A percentile compares a stretch with the other conserved stretches of the same genome.
Evolutionary conservation across 2,329 filamentous ascomycete genomes (phyloP).

Genomic region (Penicillium janthinellum): DNA sequence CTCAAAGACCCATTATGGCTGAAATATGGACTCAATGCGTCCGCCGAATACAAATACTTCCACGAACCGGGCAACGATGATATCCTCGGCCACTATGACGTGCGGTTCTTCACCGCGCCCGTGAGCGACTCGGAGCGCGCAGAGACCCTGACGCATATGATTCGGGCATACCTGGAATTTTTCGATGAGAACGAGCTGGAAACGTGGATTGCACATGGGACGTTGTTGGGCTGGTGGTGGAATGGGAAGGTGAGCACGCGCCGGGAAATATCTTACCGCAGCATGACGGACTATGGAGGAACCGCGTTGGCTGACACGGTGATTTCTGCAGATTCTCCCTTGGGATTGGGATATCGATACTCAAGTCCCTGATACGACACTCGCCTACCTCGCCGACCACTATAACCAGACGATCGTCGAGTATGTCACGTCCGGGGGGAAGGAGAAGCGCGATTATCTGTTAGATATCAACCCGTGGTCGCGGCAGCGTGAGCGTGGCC

Average conservation of each 20-base stretch:
- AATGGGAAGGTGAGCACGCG: constrained; percentile 59
- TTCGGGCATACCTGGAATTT: constrained; percentile 71
- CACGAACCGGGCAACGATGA: constrained; percentile 63
- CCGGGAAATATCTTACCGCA: not conserved
- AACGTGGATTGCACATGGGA: constrained; percentile 86
- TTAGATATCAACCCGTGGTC: constrained; percentile 77
- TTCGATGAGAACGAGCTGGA: constrained; percentile 68
- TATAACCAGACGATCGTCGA: constrained; percentile 68
- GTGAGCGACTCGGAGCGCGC: constrained; percentile 68
- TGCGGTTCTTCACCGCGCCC: constrained; percentile 65
- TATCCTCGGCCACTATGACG: constrained; percentile 72
- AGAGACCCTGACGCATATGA: constrained; percentile 67
- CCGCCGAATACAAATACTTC: constrained; percentile 61
- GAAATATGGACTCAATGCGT: constrained; percentile 32
- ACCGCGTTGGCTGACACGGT: not conserved
- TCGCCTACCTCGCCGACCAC: constrained; percentile 64
- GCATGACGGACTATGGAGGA: not conserved
- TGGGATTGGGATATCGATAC: constrained; percentile 87
- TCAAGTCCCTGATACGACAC: constrained; percentile 69
- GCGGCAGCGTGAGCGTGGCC: constrained; percentile 60
- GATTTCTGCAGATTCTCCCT: constrained; percentile 62
- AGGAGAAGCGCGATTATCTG: constrained; percentile 61
- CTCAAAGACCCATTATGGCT: constrained; percentile 23
- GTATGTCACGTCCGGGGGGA: constrained; percentile 42
- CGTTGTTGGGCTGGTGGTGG: constrained; percentile 88